Evolutionary conservation across 192 early-diverging fungal species (phyloP).

Genomic region (Powellomyces hirtus): DNA sequence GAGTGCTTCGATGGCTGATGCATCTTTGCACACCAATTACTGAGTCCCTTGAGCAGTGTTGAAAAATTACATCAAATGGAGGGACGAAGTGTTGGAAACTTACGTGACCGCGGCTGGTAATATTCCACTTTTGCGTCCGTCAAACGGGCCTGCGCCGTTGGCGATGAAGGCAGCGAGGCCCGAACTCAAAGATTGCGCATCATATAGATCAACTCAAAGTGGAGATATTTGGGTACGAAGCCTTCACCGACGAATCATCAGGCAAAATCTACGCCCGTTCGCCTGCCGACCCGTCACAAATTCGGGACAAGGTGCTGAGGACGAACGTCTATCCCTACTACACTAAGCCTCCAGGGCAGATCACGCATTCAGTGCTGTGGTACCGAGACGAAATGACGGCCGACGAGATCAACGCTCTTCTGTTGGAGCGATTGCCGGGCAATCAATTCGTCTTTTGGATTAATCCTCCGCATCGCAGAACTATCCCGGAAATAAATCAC

Average conservation of each 20-base stretch:
- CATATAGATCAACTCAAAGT: slow-evolving; percentile 12
- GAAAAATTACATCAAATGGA: slow-evolving; percentile 21
- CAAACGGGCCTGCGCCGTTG: not conserved
- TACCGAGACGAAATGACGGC: slow-evolving; percentile 17
- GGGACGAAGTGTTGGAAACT: slow-evolving; percentile 1
- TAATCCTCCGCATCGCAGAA: slow-evolving; percentile 32
- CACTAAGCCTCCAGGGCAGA: slow-evolving; percentile 6
- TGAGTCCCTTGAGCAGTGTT: not conserved
- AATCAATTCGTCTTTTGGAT: slow-evolving; percentile 21
- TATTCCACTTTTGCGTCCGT: not conserved
- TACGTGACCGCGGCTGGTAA: slow-evolving; percentile 7
- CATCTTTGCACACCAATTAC: not conserved
- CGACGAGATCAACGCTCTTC: not conserved
- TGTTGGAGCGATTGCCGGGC: slow-evolving; percentile 16
- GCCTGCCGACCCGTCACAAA: not conserved
- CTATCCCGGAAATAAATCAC: slow-evolving; percentile 28
- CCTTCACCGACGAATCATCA: not conserved
- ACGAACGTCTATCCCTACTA: slow-evolving; percentile 29
- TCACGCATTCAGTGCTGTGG: slow-evolving; percentile 30
- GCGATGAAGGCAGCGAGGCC: not conserved
- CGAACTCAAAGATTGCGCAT: not conserved
- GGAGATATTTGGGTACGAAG: slow-evolving; percentile 3
- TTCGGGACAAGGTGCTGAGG: slow-evolving; percentile 17
- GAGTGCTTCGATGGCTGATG: not conserved
- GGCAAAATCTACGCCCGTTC: not conserved